Evolutionary conservation across 768 basidiomycete species (phyloP).

Genomic region (Tricholoma sp.): DNA sequence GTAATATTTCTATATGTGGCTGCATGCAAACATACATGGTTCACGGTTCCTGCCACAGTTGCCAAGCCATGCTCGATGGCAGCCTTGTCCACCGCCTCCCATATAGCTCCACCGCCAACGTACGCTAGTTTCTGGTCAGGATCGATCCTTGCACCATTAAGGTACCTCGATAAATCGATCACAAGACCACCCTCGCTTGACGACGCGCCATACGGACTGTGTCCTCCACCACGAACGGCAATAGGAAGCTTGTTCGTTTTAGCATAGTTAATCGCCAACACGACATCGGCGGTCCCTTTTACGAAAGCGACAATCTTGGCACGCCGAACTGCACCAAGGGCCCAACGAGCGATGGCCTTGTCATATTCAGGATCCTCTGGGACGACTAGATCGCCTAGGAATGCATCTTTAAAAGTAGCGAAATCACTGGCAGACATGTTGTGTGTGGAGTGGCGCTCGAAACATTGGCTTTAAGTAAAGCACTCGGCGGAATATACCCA

Average conservation of each 20-base stretch:
- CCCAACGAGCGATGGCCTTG: conserved; percentile 16
- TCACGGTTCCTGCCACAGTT: not conserved
- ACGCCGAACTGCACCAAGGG: conserved; percentile 11
- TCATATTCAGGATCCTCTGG: conserved; percentile 11
- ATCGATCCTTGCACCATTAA: not conserved
- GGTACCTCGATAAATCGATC: not conserved
- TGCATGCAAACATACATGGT: not conserved
- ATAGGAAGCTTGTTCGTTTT: not conserved
- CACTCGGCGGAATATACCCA: too few species aligned
- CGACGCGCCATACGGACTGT: not conserved
- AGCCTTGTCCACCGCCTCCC: not conserved
- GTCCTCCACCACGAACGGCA: not conserved
- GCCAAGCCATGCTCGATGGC: not conserved
- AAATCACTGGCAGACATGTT: not conserved
- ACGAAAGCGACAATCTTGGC: conserved; percentile 16
- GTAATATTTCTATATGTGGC: too few species aligned
- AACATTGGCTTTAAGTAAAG: too few species aligned
- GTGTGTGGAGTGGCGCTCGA: too few species aligned
- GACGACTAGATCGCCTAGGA: not conserved
- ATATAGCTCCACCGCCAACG: not conserved
- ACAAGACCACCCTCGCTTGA: not conserved
- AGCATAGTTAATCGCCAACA: conserved; percentile 12
- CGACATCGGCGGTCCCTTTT: conserved; percentile 11
- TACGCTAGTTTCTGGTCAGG: not conserved
- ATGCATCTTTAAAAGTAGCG: not conserved